A percentile compares a stretch with the other conserved stretches of the same genome.
phyloP scores from a whole-genome alignment of 306 rosid species.

The Castanea sativa region DNA sequence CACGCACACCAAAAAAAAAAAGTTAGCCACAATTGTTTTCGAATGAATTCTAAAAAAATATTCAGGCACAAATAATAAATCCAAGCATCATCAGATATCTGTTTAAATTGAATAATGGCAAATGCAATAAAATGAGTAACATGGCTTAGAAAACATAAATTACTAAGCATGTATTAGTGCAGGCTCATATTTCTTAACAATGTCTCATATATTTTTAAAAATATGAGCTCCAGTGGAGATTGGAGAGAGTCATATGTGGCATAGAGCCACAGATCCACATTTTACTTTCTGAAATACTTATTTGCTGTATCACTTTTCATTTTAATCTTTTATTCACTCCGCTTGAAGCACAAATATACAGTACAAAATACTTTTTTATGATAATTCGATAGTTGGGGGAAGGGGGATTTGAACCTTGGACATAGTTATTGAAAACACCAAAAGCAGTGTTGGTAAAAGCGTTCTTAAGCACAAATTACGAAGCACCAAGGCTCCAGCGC shows the following conservation, averaged over 20 bases:
- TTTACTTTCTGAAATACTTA: background rate
- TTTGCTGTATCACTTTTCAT: background rate
- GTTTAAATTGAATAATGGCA: background rate
- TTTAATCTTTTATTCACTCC: background rate
- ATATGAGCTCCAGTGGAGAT: background rate
- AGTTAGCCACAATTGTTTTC: background rate
- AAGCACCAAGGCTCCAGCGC: no score
- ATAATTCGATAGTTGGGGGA: no score
- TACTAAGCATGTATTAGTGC: background rate
- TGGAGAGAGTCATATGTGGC: background rate
- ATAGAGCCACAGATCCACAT: background rate
- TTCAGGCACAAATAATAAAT: background rate
- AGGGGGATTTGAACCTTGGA: no score
- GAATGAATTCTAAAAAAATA: background rate
- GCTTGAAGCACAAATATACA: background rate
- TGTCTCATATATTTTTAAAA: background rate
- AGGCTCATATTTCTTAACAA: background rate
- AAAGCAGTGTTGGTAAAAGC: no score
- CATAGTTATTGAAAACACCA: no score
- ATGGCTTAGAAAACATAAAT: background rate
- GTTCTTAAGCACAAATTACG: no score
- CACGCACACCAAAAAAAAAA: no score
- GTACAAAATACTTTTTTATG: no score
- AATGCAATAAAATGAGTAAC: background rate
- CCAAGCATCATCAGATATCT: background rate